Evolutionary conservation across 2,329 filamentous ascomycete species (phyloP).

Genomic region (Chrysoporthe deuterocubensis): DNA sequence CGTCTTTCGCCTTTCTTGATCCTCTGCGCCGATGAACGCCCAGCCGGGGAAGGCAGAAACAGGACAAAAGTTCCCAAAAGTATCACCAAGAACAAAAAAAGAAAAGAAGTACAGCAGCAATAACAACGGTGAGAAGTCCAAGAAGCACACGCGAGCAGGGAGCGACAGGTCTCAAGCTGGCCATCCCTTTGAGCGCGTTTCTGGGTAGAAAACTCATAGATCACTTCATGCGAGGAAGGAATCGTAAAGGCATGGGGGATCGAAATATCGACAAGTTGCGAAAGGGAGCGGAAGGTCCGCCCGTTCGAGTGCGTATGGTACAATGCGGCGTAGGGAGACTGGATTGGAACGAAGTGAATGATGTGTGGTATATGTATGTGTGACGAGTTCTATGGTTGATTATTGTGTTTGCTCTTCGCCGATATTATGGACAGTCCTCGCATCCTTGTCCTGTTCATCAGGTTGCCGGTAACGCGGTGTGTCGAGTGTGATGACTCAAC

Average conservation of each 20-base stretch:
- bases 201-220: conserved; percentile 23
- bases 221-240: conserved; percentile 25
- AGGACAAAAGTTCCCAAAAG: not conserved
- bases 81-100: conserved; percentile 2
- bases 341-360: conserved; percentile 10
- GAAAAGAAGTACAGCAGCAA: not conserved
- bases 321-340: conserved; percentile 4
- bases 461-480: conserved; percentile 26
- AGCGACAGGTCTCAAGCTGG: not conserved
- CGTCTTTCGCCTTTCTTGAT: not conserved
- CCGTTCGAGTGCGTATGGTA: conserved; percentile 23
- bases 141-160: conserved; percentile 17
- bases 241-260: conserved; percentile 28
- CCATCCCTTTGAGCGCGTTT: conserved; percentile 16
- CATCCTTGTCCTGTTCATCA: conserved; percentile 33
- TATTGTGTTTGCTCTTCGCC: conserved; percentile 33
- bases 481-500: conserved; percentile 74
- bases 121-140: not conserved
- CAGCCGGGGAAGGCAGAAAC: conserved; percentile 19
- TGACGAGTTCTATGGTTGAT: conserved; percentile 8
- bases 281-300: conserved; percentile 13
- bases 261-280: conserved; percentile 25
- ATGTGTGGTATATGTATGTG: not conserved
- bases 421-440: conserved; percentile 37
- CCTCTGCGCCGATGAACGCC: conserved; percentile 16